Evolutionary conservation across 306 rosid genomes (phyloP), one percentile per base, ranked within the genome.

Genomic region (Fagus sylvatica): DNA sequence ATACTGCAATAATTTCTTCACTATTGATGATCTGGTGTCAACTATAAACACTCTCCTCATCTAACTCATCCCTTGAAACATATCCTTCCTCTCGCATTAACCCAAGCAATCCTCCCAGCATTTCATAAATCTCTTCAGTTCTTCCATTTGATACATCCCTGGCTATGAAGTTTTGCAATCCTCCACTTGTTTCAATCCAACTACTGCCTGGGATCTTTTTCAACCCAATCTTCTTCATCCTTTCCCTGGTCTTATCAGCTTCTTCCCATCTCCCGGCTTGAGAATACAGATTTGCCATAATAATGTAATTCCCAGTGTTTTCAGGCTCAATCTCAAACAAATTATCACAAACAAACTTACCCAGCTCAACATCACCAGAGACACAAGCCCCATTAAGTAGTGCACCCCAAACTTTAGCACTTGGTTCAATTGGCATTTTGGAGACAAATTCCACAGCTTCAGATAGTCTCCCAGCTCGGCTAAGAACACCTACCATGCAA

Each of bases 331-430:
- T 87, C 74, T 86, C 83, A 77, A 88, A 82, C 78, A 92, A 80
- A 79, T 71, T 87, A 81, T 91, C 91, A 74, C 77, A 91, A 30
- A 54, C 93, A 76, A 88, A 86, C 69, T 88, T 85, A 16, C 97
- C 98, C 74, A 89, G 71, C 74, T 93, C 91, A 76, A 91, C 90
- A 68, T 93, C 89, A 39, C 91, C 85, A 56, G 91, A 84, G 72
- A 91, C 81, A 67, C 97, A 87, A 71, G 99, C 94, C 72, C 98
- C 96, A 9, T 88, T 81, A 42, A 95, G 84, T 79, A 95, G 74
- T 66, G 98, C 93, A 82, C 97, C 99, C 97, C 98, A 95, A 77
- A 91, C 94, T 82, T 88, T 89, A 46, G 96, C 88, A 82, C 74
- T 87, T 17, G 99, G 98, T 76, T 88, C 89, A 55, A 93, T 72